Evolutionary conservation across 1,284 basidiomycete species (phyloP).

Genomic region (Cryptococcus jaspeensis): DNA sequence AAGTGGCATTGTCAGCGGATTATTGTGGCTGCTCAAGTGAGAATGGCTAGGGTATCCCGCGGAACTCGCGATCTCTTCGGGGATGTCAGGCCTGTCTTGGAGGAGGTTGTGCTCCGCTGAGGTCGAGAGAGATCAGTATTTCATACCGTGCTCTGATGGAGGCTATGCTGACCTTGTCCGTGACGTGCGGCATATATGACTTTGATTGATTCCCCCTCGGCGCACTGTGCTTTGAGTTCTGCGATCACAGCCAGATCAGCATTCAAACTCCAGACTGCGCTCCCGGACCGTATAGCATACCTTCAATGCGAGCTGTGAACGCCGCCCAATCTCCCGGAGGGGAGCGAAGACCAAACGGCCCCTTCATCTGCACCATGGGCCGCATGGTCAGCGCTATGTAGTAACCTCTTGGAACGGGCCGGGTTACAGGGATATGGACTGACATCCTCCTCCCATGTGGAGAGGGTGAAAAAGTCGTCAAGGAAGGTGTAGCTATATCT

Average conservation of each 20-base stretch:
- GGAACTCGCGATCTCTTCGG: conserved; percentile 8
- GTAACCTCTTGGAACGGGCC: too few relatives aligned
- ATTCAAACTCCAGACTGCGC: background rate
- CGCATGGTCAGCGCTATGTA: too few relatives aligned
- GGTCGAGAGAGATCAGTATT: too few relatives aligned
- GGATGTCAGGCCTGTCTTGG: conserved; percentile 15
- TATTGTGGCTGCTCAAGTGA: background rate
- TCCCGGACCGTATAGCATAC: conserved; percentile 8
- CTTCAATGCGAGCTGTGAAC: conserved; percentile 21
- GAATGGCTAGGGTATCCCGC: background rate
- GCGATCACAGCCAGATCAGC: background rate
- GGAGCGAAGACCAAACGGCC: conserved; percentile 25
- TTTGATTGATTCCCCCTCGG: conserved; percentile 25
- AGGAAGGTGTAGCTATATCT: too few relatives aligned
- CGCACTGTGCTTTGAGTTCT: conserved; percentile 22
- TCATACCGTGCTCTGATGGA: background rate
- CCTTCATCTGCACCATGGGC: conserved; percentile 27
- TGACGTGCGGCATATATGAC: conserved; percentile 37
- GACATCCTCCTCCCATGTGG: too few relatives aligned
- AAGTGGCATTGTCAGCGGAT: background rate
- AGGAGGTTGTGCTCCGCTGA: conserved; percentile 36
- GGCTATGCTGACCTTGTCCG: conserved; percentile 28
- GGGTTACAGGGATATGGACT: too few relatives aligned
- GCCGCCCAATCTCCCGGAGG: conserved; percentile 21
- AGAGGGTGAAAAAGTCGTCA: too few relatives aligned